Evolutionary conservation across 352 stramenopile genomes (phyloP).

Genomic region (Phytophthora constricta): DNA sequence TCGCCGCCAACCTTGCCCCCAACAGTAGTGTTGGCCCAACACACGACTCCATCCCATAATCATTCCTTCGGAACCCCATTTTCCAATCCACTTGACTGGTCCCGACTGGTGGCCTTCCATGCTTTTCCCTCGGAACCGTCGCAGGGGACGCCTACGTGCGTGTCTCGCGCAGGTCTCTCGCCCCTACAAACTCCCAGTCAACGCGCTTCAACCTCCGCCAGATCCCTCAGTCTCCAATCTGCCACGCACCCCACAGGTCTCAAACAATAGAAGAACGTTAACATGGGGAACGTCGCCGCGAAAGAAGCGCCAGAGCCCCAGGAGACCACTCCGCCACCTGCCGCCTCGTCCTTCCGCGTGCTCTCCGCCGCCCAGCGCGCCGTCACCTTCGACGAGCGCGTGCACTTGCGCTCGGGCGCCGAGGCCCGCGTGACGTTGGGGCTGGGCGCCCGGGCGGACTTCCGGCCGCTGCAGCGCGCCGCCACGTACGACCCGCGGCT

Average conservation of each 20-base stretch:
- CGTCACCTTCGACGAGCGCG: conserved; percentile 84
- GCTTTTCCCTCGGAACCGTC: no score
- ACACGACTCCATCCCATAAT: no score
- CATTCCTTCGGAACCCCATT: no score
- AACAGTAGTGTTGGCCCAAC: no score
- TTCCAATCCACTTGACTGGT: no score
- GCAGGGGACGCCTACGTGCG: no score
- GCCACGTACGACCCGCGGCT: conserved; percentile 83
- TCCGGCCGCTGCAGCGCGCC: conserved; percentile 76
- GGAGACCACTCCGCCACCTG: background rate
- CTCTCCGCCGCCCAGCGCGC: conserved; percentile 78
- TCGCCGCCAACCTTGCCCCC: no score
- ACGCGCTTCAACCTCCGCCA: background rate
- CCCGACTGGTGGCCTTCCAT: no score
- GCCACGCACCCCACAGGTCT: background rate
- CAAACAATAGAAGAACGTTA: background rate
- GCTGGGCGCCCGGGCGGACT: conserved; percentile 62
- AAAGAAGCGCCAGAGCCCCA: background rate
- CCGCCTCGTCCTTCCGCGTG: conserved; percentile 53
- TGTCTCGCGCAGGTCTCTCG: no score
- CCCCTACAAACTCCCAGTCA: no score
- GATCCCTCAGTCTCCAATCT: background rate
- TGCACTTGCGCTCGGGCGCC: conserved; percentile 52
- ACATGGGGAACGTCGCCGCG: background rate
- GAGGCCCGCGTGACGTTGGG: conserved; percentile 52